phyloP scores from a whole-genome alignment of 2,329 filamentous ascomycete genomes.

The Ophiostoma himal-ulmi region DNA sequence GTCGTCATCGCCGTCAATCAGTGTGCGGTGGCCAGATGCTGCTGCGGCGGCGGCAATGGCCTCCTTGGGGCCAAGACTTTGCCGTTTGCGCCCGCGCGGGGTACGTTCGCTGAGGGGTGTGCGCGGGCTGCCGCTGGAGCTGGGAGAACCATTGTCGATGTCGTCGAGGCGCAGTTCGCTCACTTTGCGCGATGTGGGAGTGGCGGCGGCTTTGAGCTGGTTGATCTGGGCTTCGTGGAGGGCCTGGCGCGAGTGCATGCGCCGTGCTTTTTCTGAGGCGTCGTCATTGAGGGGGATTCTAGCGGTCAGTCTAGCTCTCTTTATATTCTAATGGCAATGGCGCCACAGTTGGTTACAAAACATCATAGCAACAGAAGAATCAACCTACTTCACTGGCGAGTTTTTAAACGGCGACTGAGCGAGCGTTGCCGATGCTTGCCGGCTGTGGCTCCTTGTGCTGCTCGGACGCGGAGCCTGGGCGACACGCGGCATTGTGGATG shows the following conservation, averaged over 20 bases:
- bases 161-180: slow-evolving; percentile 51
- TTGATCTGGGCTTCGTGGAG: slow-evolving; percentile 88
- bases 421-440: slow-evolving; percentile 43
- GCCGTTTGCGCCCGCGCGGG: slow-evolving; percentile 28
- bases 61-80: slow-evolving; percentile 32
- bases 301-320: slow-evolving; percentile 16
- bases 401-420: slow-evolving; percentile 53
- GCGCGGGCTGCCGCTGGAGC: slow-evolving; percentile 45
- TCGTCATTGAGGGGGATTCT: slow-evolving; percentile 97
- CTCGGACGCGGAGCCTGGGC: slow-evolving; percentile 49
- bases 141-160: slow-evolving; percentile 48
- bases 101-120: slow-evolving; percentile 44
- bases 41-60: slow-evolving; percentile 20
- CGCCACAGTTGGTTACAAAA: too few species aligned
- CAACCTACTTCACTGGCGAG: slow-evolving; percentile 51
- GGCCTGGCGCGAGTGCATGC: slow-evolving; percentile 79
- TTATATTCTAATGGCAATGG: neutral
- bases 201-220: slow-evolving; percentile 70
- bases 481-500: slow-evolving; percentile 49
- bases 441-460: slow-evolving; percentile 34
- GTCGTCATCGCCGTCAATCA: slow-evolving; percentile 36
- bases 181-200: slow-evolving; percentile 62
- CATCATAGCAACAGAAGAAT: neutral
- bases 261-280: slow-evolving; percentile 80
- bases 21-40: slow-evolving; percentile 13